A percentile compares a stretch with the other conserved stretches of the same genome.
phyloP scores from a whole-genome alignment of 1,284 basidiomycete genomes.

The Boletus semigastroideus region DNA sequence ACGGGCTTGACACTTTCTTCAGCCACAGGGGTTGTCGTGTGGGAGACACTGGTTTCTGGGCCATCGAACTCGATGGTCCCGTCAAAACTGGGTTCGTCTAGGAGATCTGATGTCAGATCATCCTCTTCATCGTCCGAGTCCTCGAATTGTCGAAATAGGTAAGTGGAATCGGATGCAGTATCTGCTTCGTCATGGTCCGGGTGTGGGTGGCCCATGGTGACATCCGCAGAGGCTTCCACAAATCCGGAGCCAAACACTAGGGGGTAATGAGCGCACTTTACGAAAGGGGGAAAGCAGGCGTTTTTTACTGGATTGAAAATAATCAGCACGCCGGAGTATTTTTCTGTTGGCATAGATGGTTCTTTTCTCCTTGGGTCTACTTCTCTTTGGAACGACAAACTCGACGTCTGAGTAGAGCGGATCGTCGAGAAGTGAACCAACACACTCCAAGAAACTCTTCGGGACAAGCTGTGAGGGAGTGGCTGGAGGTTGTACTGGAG shows the following conservation, averaged over 20 bases:
- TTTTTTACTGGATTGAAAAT: constrained; percentile 66
- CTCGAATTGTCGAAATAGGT: constrained; percentile 42
- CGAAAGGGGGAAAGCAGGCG: not conserved
- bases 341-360: constrained; percentile 67
- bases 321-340: constrained; percentile 70
- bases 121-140: constrained; percentile 66
- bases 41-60: constrained; percentile 7
- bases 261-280: not conserved
- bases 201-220: constrained; percentile 7
- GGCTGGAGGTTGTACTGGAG: constrained; percentile 47
- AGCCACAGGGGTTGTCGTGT: not conserved
- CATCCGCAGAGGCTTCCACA: constrained; percentile 47
- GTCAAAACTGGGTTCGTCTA: constrained; percentile 34
- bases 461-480: constrained; percentile 59
- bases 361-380: constrained; percentile 38
- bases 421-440: constrained; percentile 77
- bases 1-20: constrained; percentile 11
- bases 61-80: constrained; percentile 24
- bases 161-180: constrained; percentile 29
- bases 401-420: constrained; percentile 81
- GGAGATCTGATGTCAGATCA: constrained; percentile 25
- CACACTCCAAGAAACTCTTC: constrained; percentile 59
- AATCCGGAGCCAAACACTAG: constrained; percentile 73
- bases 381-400: constrained; percentile 65
- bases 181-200: constrained; percentile 27